Base-by-base conservation (phyloP, 2,329 filamentous ascomycete species). In the Pseudopithomyces maydicus region DNA sequence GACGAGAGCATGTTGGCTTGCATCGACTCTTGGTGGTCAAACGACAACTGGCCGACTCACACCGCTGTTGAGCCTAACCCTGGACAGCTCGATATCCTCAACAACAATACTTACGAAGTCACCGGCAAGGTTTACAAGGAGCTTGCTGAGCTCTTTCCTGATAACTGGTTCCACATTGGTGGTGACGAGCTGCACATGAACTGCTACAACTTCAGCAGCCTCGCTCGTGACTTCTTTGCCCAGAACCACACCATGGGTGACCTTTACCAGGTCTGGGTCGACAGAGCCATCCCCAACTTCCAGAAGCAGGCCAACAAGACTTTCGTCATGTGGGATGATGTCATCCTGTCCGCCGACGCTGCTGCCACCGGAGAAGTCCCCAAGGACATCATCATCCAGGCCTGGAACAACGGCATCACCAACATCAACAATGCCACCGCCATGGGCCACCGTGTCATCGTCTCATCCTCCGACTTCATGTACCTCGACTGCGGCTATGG, bases 11-110 rank as follows among this genome's bases (percentile, higher is more conserved):
- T 88, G 54, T 76, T 86, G 26, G 79, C 85, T 12, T 87, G 84
- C 69, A 73, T 71, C 17, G 74, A 86, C 69, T 81, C 80, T 20
- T 87, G 84, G 84, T 87, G 84, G 84, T 84, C 82, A 36, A 86
- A 86, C 67, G 84, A 87, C 56, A 71, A 77, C 61, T 86, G 79
- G 79, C 56, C 78, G 1, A 69, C 79, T 20, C 82, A 85, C 62
- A 86, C 84, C 1, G 84, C 80, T 54, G 81, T 85, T 8, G 74
- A 85, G 72, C 83, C 83, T 1, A 84, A 82, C 63, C 83, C 83
- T 0, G 83, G 83, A 19, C 83, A 85, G 59, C 78, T 85, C 48
- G 83, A 85, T 57, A 81, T 84, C 48, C 74, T 85, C 56, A 82
- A 84, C 69, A 77, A 81, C 74, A 81, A 81, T 62, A 85, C 83